Conservation (phyloP, 2,329 filamentous ascomycete genomes). For the Zasmidium angulare region DNA sequence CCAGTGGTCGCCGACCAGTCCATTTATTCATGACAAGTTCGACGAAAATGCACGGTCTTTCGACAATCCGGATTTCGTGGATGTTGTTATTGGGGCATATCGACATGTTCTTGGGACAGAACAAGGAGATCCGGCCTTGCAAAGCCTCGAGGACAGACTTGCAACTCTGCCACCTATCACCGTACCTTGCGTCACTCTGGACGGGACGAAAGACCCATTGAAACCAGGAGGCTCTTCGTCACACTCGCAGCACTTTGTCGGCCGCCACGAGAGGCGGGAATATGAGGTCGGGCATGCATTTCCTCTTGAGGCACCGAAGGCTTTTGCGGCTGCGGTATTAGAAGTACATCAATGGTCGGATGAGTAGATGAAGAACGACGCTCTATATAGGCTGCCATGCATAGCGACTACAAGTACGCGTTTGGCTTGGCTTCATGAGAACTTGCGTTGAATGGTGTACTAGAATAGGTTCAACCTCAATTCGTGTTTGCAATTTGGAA, state of each 20-base stretch:
- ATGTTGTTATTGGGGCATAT: not conserved
- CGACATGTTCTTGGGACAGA: not conserved
- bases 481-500: too few species aligned
- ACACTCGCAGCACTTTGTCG: not conserved
- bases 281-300: not conserved
- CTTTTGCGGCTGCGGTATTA: not conserved
- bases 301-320: not conserved
- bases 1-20: not conserved
- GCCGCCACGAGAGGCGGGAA: not conserved
- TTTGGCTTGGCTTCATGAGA: too few species aligned
- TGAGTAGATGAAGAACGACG: not conserved
- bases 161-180: not conserved
- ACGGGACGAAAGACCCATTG: not conserved
- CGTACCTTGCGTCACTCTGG: not conserved
- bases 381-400: too few species aligned
- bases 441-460: too few species aligned
- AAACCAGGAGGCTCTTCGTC: not conserved
- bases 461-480: too few species aligned
- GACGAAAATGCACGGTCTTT: not conserved
- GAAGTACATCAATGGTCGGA: not conserved
- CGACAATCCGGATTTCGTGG: not conserved
- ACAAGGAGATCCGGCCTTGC: not conserved
- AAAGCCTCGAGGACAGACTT: not conserved
- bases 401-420: too few species aligned
- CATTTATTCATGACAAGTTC: not conserved